Conservation (phyloP, 2,329 filamentous ascomycete genomes). For the Hortaea sp. region DNA sequence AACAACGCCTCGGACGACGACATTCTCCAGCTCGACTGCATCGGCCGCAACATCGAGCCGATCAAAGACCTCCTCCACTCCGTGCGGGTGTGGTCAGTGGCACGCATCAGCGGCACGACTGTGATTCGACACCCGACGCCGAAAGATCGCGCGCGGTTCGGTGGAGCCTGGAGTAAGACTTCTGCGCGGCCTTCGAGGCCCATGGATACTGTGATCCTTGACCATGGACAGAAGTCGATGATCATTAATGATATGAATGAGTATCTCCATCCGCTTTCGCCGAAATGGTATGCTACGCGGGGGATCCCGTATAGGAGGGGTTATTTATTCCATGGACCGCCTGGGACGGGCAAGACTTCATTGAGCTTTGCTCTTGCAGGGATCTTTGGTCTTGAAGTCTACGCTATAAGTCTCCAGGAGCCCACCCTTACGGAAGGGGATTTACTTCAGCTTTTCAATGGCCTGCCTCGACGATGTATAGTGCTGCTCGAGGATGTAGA, state of each 20-base stretch:
- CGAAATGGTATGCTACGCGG: constrained; percentile 72
- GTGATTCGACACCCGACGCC: constrained; percentile 36
- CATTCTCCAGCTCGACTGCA: constrained; percentile 34
- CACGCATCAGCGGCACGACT: constrained; percentile 34
- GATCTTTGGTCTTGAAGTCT: constrained; percentile 38
- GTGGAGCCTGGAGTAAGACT: constrained; percentile 32
- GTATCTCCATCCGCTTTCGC: constrained; percentile 61
- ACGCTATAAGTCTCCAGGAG: constrained; percentile 45
- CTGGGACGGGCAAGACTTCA: constrained; percentile 29
- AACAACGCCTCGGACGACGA: constrained; percentile 27
- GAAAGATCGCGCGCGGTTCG: constrained; percentile 27
- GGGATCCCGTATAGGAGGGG: constrained; percentile 80
- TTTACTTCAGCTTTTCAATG: constrained; percentile 34
- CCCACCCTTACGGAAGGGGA: constrained; percentile 64
- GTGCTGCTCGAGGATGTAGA: constrained; percentile 41
- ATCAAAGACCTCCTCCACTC: constrained; percentile 38
- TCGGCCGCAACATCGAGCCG: constrained; percentile 38
- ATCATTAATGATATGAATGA: constrained; percentile 66
- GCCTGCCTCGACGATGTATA: constrained; percentile 35
- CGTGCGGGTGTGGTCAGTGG: constrained; percentile 35
- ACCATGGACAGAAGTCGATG: constrained; percentile 53
- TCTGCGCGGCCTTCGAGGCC: constrained; percentile 54
- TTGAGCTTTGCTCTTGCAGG: constrained; percentile 35
- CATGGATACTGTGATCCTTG: constrained; percentile 67
- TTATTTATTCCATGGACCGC: constrained; percentile 68